Conservation (phyloP, 164 flowering plant genomes). For the Vitis cinerea region DNA sequence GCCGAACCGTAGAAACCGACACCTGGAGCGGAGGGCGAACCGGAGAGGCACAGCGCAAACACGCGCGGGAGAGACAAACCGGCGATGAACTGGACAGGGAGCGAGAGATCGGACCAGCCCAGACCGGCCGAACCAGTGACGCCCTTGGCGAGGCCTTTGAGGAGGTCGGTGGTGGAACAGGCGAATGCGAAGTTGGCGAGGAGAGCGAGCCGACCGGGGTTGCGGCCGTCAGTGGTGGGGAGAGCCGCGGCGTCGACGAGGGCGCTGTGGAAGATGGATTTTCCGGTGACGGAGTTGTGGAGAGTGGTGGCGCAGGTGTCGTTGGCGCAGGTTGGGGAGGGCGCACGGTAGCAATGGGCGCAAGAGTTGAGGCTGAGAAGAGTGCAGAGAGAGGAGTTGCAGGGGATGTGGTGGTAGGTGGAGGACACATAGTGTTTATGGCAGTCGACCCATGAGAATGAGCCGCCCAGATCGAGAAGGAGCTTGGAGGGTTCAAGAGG, state of each 20-base stretch:
- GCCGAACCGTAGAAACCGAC: slow-evolving; percentile 31
- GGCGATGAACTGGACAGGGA: slow-evolving; percentile 31
- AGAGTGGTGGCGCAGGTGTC: slow-evolving; percentile 18
- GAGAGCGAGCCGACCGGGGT: slow-evolving; percentile 22
- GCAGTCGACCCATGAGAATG: slow-evolving; percentile 28
- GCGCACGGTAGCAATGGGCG: slow-evolving; percentile 11
- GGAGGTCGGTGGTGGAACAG: slow-evolving; percentile 10
- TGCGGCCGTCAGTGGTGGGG: slow-evolving; percentile 21
- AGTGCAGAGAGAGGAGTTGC: slow-evolving; percentile 24
- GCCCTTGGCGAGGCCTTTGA: slow-evolving; percentile 13
- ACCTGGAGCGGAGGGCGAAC: slow-evolving; percentile 32
- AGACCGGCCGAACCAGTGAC: slow-evolving; percentile 26
- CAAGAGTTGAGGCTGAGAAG: slow-evolving; percentile 13
- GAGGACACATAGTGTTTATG: slow-evolving; percentile 6
- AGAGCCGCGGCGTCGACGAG: slow-evolving; percentile 11
- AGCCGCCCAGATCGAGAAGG: slow-evolving; percentile 30
- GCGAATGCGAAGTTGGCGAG: slow-evolving; percentile 22
- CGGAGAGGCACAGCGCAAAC: slow-evolving; percentile 40
- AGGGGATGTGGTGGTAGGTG: slow-evolving; percentile 22
- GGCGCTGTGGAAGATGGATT: slow-evolving; percentile 6
- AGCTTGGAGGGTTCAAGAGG: slow-evolving; percentile 26
- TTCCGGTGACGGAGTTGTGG: slow-evolving; percentile 11
- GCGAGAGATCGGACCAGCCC: slow-evolving; percentile 29
- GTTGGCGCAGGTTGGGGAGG: slow-evolving; percentile 13
- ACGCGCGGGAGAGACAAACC: slow-evolving; percentile 7